These are phyloP conservation scores for Oryza rufipogon DNA, from an alignment of 176 grass and related monocot genomes.

Conservation along the genomic window DNA sequence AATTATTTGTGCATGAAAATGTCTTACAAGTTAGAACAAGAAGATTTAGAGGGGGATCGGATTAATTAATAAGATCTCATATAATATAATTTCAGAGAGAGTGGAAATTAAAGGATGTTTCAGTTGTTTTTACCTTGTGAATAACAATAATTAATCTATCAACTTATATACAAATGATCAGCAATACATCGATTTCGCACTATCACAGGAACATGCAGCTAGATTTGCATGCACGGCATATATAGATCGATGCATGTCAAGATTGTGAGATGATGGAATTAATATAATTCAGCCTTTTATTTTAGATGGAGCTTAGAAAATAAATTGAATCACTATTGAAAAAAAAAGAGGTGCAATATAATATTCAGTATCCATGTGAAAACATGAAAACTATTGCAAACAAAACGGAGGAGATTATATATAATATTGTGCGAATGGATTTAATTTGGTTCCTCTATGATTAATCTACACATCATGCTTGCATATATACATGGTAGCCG, in stretches of 20 bases:
- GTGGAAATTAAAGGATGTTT: not conserved
- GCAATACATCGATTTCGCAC: not conserved
- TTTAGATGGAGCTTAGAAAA: not conserved
- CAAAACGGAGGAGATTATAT: not conserved
- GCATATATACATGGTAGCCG: not conserved
- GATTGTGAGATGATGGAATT: not conserved
- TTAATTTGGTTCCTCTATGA: not conserved
- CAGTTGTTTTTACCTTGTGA: not conserved
- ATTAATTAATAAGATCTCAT: not conserved
- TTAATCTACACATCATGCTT: not conserved
- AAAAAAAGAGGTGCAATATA: not conserved
- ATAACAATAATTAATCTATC: not conserved
- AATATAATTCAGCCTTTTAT: not conserved
- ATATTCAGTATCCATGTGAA: not conserved
- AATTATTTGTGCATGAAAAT: not conserved
- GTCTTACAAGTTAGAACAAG: not conserved
- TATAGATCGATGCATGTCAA: not conserved
- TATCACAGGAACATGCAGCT: not conserved
- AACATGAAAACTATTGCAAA: not conserved
- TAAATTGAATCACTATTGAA: not conserved
- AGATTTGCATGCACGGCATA: not conserved
- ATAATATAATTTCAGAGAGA: not conserved
- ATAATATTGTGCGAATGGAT: not conserved
- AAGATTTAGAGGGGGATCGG: not conserved
- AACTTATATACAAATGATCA: not conserved